Conservation (phyloP, 352 stramenopile species). For the Phytopythium cucurbitacearum region DNA sequence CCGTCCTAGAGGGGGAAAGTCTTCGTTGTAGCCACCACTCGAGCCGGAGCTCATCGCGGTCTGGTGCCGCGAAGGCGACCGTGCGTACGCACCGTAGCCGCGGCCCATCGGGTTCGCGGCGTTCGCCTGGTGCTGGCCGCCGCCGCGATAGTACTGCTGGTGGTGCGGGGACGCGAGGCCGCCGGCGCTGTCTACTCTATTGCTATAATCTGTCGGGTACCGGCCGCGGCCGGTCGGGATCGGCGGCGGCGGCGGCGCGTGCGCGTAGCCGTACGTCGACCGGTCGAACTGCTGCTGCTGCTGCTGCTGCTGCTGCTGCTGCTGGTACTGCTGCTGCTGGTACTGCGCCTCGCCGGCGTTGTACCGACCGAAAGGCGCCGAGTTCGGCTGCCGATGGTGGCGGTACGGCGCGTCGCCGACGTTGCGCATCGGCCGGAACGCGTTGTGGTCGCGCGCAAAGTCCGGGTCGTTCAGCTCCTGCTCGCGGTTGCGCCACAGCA, state of each 20-base stretch:
- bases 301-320: conserved; percentile 4
- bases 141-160: conserved; percentile 29
- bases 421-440: conserved; percentile 37
- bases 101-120: conserved; percentile 21
- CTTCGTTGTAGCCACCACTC: conserved; percentile 50
- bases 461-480: conserved; percentile 93
- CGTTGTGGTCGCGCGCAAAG: conserved; percentile 82
- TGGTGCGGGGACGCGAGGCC: conserved; percentile 29
- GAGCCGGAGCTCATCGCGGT: conserved; percentile 12
- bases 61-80: conserved; percentile 13
- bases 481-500: conserved; percentile 92
- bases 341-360: conserved; percentile 8
- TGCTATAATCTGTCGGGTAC: conserved; percentile 34
- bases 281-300: conserved; percentile 19
- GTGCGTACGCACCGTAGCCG: conserved; percentile 22
- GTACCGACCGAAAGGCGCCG: conserved; percentile 2
- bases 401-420: conserved; percentile 25
- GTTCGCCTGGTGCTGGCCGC: conserved; percentile 22
- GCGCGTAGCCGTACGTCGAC: conserved; percentile 15
- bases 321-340: conserved; percentile 14
- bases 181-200: conserved; percentile 53
- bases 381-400: conserved; percentile 12
- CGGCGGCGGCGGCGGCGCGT: conserved; percentile 13
- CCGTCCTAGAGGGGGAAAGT: conserved; percentile 69
- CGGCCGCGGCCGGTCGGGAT: conserved; percentile 32